These are phyloP conservation scores for Albophoma yamanashiensis DNA, from an alignment of 2,329 filamentous ascomycete species.

Conservation along the genomic window DNA sequence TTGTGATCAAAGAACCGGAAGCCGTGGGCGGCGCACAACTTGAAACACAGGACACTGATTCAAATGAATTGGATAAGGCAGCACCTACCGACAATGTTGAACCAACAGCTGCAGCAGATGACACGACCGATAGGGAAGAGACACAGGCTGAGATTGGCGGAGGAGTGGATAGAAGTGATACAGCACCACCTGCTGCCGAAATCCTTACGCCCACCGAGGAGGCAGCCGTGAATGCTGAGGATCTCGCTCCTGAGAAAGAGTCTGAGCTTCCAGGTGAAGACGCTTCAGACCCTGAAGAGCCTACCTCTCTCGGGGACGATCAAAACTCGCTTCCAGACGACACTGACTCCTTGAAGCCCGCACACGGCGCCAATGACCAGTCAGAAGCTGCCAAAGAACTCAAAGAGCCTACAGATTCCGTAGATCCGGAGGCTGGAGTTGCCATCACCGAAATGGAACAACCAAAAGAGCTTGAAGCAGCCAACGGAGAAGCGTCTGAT, in stretches of 20 bases:
- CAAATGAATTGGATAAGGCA: background rate
- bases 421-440: background rate
- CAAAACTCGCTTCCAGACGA: background rate
- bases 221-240: background rate
- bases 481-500: background rate
- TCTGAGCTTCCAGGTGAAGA: background rate
- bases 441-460: background rate
- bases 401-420: background rate
- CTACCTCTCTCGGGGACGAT: background rate
- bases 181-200: conserved; percentile 8
- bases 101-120: background rate
- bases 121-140: background rate
- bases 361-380: background rate
- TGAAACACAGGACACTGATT: background rate
- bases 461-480: background rate
- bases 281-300: conserved; percentile 5
- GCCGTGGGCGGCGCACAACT: background rate
- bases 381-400: conserved; percentile 1
- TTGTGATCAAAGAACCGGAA: no score
- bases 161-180: background rate
- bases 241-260: background rate
- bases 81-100: background rate
- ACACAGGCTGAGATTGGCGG: conserved; percentile 4
- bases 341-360: background rate
- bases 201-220: conserved; percentile 2